Conservation (phyloP, 2,329 filamentous ascomycete genomes). For the Didymella pinodella region DNA sequence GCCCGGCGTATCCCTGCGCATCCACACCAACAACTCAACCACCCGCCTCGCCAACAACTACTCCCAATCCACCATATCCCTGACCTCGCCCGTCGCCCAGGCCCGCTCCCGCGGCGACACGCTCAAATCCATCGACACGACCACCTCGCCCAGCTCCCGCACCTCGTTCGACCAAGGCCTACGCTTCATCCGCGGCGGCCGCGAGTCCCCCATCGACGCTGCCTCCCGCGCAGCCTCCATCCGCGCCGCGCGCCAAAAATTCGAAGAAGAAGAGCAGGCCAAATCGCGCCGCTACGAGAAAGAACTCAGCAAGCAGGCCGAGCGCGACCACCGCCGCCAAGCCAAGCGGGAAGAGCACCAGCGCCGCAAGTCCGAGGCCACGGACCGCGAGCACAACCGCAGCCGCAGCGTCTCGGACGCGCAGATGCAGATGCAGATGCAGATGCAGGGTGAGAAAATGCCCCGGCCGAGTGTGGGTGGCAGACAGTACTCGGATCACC, state of each 20-base stretch:
- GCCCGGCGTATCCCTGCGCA: constrained; percentile 48
- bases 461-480: constrained; percentile 45
- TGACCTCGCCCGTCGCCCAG: constrained; percentile 53
- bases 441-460: constrained; percentile 34
- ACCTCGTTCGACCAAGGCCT: constrained; percentile 66
- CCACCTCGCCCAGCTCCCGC: constrained; percentile 60
- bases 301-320: constrained; percentile 57
- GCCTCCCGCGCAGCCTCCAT: constrained; percentile 64
- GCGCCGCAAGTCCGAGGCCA: constrained; percentile 52
- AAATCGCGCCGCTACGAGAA: constrained; percentile 64
- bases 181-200: constrained; percentile 58
- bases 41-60: constrained; percentile 58
- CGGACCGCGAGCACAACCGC: constrained; percentile 40
- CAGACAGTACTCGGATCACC: constrained; percentile 50
- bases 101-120: constrained; percentile 59
- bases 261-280: constrained; percentile 66
- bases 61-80: constrained; percentile 61
- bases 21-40: constrained; percentile 51
- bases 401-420: constrained; percentile 43
- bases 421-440: constrained; percentile 18
- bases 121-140: constrained; percentile 58
- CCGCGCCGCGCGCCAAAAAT: constrained; percentile 63
- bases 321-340: constrained; percentile 56
- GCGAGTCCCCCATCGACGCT: constrained; percentile 59
- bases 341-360: constrained; percentile 55